A percentile compares a stretch with the other conserved stretches of the same genome.
phyloP scores from a whole-genome alignment of 1,284 basidiomycete genomes.

The Boletus sp. region DNA sequence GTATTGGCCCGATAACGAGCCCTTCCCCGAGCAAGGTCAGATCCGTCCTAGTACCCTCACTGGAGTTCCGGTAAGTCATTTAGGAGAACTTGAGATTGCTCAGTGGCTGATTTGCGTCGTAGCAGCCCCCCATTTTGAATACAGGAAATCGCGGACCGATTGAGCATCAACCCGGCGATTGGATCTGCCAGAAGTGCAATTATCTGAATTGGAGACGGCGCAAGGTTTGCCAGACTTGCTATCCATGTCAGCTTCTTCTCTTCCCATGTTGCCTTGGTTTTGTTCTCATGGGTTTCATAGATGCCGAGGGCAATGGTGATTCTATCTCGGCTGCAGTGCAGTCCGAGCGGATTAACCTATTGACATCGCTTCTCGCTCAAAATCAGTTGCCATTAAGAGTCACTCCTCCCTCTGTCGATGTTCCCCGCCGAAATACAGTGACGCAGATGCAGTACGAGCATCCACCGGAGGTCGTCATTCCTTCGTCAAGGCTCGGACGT shows the following conservation, averaged over 20 bases:
- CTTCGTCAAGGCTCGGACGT: slow-evolving; percentile 39
- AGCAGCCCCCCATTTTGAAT: slow-evolving; percentile 84
- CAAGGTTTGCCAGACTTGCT: slow-evolving; percentile 87
- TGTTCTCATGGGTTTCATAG: slow-evolving; percentile 36
- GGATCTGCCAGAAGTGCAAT: slow-evolving; percentile 81
- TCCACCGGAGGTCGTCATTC: slow-evolving; percentile 35
- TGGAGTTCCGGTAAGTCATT: slow-evolving; percentile 51
- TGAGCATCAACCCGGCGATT: slow-evolving; percentile 85
- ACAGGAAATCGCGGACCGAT: slow-evolving; percentile 88
- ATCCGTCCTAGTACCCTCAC: slow-evolving; percentile 59
- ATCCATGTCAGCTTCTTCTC: slow-evolving; percentile 54
- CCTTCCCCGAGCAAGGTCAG: slow-evolving; percentile 72
- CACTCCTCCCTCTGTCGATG: slow-evolving; percentile 25
- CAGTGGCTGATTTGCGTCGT: slow-evolving; percentile 2
- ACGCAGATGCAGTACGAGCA: slow-evolving; percentile 44
- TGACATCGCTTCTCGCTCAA: slow-evolving; percentile 65
- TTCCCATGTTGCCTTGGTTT: neutral
- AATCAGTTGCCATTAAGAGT: slow-evolving; percentile 37
- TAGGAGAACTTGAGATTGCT: neutral
- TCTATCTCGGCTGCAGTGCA: slow-evolving; percentile 78
- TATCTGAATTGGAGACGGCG: slow-evolving; percentile 84
- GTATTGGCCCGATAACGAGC: slow-evolving; percentile 86
- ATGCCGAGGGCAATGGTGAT: slow-evolving; percentile 81
- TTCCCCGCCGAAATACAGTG: slow-evolving; percentile 43
- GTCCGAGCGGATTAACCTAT: slow-evolving; percentile 74